Evolutionary conservation across 176 grass and related monocot species (phyloP), one percentile per base, ranked within the genome.

Genomic region (Rhynchospora tenuis): DNA sequence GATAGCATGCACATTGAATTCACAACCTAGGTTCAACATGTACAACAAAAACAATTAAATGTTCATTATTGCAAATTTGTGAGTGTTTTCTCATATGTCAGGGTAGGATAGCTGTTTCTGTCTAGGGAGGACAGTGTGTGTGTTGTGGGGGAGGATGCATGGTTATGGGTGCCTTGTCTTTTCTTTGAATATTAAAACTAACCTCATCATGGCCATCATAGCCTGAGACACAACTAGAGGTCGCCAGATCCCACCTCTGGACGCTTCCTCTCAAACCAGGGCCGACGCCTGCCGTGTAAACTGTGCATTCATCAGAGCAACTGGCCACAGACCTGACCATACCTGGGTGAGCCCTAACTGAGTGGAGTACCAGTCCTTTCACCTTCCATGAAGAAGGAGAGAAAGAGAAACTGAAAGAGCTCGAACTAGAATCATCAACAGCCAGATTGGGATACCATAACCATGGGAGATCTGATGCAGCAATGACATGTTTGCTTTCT

Each of bases 131-230:
- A 28, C 33, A 4, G 38, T 46, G 67, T 73, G 69, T 48, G 70
- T 19, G 5, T 73, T n/a, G 23, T 14, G 45, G 70, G 20, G 70
- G 4, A 73, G 44, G 67, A 38, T 50, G 6, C 67, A 46, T 0
- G 38, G 0, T 15, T 20, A 5, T 64, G 13, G 62, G 16, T 68
- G 16, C 50, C 68, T 73, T 26, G 70, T 38, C 33, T 8, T 72
- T 2, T 47, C 9, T 72, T 47, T 29, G 83, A 73, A 63, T 60
- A 64, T 20, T 79, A 15, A 88, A 84, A 85, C 81, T 89, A 75
- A 94, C 95, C 92, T 98, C 95, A 86, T 98, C 95, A 86, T 98
- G 92, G 20, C 92, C 92, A 80, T 98, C 94, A 89, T 98, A 98
- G 55, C 95, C 92, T 61, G 90, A 98, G 52, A 86, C 88, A 86